phyloP scores from a whole-genome alignment of 2,329 filamentous ascomycete species.

The Rhynchosporium graminicola region DNA sequence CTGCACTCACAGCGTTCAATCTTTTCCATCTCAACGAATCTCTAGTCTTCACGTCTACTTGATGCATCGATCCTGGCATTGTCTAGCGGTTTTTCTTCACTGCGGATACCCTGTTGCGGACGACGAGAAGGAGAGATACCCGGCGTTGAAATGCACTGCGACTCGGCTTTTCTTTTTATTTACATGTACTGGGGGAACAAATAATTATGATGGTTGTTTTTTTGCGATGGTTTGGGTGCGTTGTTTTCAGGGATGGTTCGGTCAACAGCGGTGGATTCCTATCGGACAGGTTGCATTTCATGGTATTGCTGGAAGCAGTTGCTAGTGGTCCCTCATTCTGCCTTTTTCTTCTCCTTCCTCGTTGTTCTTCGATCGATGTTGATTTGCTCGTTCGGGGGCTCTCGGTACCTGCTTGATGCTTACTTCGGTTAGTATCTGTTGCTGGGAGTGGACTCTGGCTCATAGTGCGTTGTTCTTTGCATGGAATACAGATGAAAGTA shows the following conservation, averaged over 20 bases:
- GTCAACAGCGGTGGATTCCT: not conserved
- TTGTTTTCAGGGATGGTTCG: not conserved
- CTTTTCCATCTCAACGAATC: slow-evolving; percentile 1
- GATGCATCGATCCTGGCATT: slow-evolving; percentile 10
- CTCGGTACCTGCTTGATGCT: slow-evolving; percentile 5
- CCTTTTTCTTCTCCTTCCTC: not conserved
- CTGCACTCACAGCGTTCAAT: slow-evolving; percentile 6
- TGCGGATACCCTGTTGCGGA: slow-evolving; percentile 12
- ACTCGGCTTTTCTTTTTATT: slow-evolving; percentile 2
- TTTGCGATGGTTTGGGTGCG: slow-evolving; percentile 1
- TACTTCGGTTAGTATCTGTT: not conserved
- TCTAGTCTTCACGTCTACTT: slow-evolving; percentile 1
- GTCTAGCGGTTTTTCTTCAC: slow-evolving; percentile 13
- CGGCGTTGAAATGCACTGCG: slow-evolving; percentile 9
- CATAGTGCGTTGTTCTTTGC: slow-evolving; percentile 10
- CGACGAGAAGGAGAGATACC: not conserved
- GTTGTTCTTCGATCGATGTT: slow-evolving; percentile 6
- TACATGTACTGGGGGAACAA: not conserved
- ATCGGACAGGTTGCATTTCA: not conserved
- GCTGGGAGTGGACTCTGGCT: not conserved
- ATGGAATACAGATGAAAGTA: slow-evolving; percentile 3
- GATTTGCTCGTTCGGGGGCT: not conserved
- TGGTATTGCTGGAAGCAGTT: slow-evolving; percentile 2
- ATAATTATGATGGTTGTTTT: not conserved
- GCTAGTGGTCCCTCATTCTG: not conserved